A percentile compares a stretch with the other conserved stretches of the same genome.
phyloP scores from a whole-genome alignment of 2,329 filamentous ascomycete species.

The Hymenoscyphus linearis region DNA sequence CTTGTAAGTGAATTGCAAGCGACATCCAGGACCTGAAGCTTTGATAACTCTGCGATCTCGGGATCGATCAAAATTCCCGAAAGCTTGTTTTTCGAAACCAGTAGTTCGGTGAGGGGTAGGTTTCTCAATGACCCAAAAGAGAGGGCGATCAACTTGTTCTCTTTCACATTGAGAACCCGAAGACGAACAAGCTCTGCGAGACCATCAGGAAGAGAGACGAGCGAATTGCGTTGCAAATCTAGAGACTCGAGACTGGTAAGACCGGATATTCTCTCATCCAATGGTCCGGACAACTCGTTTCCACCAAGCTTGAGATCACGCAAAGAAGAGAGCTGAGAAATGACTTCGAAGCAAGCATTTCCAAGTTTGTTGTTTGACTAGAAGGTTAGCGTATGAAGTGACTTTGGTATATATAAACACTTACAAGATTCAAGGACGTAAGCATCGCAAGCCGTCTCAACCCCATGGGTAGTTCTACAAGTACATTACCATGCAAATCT shows the following conservation, averaged over 20 bases:
- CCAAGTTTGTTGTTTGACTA: constrained; percentile 77
- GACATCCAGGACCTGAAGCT: constrained; percentile 71
- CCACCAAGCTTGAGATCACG: constrained; percentile 77
- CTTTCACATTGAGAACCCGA: constrained; percentile 70
- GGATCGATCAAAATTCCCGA: constrained; percentile 65
- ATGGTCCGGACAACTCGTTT: constrained; percentile 65
- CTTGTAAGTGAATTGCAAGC: constrained; percentile 65
- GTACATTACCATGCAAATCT: constrained; percentile 79
- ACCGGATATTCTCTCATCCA: constrained; percentile 58
- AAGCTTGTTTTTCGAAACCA: constrained; percentile 73
- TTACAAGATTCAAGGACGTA: constrained; percentile 75
- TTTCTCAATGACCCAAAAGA: constrained; percentile 64
- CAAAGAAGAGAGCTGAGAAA: constrained; percentile 67
- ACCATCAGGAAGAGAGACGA: constrained; percentile 64
- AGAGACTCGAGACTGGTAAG: constrained; percentile 70
- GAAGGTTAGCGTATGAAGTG: constrained; percentile 3
- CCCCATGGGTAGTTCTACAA: constrained; percentile 69
- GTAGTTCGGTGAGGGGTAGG: constrained; percentile 68
- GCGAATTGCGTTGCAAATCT: constrained; percentile 75
- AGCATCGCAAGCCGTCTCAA: constrained; percentile 67
- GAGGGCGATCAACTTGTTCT: constrained; percentile 69
- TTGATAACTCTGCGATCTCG: constrained; percentile 50
- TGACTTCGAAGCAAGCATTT: constrained; percentile 64
- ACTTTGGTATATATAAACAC: constrained; percentile 27
- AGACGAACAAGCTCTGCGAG: constrained; percentile 64